These are phyloP conservation scores for Talaromyces sp. DNA, from an alignment of 2,329 filamentous ascomycete species.

Conservation along the genomic window DNA sequence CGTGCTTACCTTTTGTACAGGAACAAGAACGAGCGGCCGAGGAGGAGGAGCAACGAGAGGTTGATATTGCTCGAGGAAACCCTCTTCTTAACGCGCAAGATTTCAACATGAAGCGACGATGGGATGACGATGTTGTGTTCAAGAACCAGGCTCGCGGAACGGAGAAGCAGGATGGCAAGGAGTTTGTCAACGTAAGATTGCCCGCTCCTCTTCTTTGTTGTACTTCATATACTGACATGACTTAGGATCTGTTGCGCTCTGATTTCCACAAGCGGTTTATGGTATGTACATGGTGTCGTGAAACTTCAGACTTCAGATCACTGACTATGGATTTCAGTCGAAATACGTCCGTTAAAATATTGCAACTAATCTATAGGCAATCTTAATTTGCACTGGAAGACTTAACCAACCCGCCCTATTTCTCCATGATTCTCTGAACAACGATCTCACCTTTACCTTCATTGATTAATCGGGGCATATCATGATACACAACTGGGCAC, in stretches of 20 bases:
- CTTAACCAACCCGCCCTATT: not conserved
- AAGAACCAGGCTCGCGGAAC: constrained; percentile 97
- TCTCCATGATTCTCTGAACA: not conserved
- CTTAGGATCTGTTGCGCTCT: constrained; percentile 79
- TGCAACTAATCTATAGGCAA: no score
- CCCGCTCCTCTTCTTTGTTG: not conserved
- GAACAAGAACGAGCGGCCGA: constrained; percentile 78
- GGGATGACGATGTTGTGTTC: constrained; percentile 99
- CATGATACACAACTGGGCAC: no score
- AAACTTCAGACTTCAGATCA: not conserved
- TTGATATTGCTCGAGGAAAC: constrained; percentile 89
- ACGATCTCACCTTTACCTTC: not conserved
- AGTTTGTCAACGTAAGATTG: constrained; percentile 85
- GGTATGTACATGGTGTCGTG: constrained; percentile 48
- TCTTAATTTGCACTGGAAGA: not conserved
- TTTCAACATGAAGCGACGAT: constrained; percentile 82
- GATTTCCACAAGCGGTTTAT: constrained; percentile 99
- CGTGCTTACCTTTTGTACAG: constrained; percentile 41
- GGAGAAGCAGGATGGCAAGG: constrained; percentile 88
- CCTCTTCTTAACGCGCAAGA: constrained; percentile 85
- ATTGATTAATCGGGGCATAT: no score
- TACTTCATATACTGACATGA: constrained; percentile 16
- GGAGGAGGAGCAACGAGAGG: constrained; percentile 81
- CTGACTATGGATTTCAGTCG: constrained; percentile 36
- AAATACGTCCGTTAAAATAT: constrained; percentile 52